Evolutionary conservation across 202 grass and related monocot species (phyloP), one percentile per base, ranked within the genome.

Genomic region (Elaeis oleifera): DNA sequence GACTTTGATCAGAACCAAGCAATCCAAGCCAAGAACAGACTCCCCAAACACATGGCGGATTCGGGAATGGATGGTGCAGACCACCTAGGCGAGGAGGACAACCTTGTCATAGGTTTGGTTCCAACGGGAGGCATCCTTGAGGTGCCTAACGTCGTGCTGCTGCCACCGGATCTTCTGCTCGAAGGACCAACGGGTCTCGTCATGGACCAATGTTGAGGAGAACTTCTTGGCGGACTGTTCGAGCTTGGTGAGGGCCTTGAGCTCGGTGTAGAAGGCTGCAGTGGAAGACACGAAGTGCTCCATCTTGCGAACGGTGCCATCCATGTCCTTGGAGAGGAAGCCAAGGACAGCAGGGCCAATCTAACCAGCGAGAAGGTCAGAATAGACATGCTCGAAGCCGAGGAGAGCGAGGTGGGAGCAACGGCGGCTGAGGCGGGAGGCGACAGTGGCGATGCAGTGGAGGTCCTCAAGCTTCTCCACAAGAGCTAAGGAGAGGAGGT

Each of bases 321-420:
- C 44, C 29, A 78, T 72, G 23, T 82, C 86, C 49, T 77, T 78
- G 36, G 80, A 48, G 75, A 60, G 65, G 28, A 78, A 61, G 24
- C 75, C 70, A 21, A 74, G 52, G 3, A 67, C 32, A 1, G 79
- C 50, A 19, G 64, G 60, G 19, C 59, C 39, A 32, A 51, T 56
- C 68, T 77, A 71, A 70, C 73, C 80, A 59, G 80, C 66, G 63
- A 94, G 82, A 66, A 94, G 88, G 68, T 99, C 94, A 24, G 82
- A 77, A 75, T 99, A 92, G 60, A 99, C 89, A 75, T 99, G 88
- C 80, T 82, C 78, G 78, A 99, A 99, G 0, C 94, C 94, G 6
- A 82, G 17, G 56, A 92, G 81, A 54, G 82, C 70, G 0, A 77
- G 82, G 1, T 68, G 56, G 18, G 85, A 64, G 80, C 94, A 99